Evolutionary conservation across 257 asterid species (phyloP).

Genomic region (Oldenlandia corymbosa): DNA sequence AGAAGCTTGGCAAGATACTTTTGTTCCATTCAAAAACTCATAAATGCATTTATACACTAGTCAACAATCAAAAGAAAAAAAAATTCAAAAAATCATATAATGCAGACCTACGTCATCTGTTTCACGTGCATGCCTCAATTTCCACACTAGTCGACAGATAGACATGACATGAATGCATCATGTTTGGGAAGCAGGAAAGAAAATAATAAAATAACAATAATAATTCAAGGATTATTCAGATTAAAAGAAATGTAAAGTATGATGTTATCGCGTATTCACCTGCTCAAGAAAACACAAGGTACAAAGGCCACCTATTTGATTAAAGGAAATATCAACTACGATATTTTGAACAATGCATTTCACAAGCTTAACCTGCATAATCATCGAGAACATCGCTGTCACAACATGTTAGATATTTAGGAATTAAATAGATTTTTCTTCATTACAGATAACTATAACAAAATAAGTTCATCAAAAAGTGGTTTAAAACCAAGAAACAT

Average conservation of each 20-base stretch:
- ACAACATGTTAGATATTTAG: not conserved
- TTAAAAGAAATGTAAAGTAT: not conserved
- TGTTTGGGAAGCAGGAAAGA: not conserved
- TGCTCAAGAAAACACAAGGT: slow-evolving; percentile 51
- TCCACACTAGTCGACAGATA: not conserved
- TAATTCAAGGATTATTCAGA: not conserved
- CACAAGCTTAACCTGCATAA: slow-evolving; percentile 38
- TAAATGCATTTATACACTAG: too few relatives aligned
- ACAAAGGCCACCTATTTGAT: slow-evolving; percentile 52
- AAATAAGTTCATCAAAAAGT: not conserved
- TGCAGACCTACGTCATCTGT: too few relatives aligned
- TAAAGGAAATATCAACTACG: slow-evolving; percentile 46
- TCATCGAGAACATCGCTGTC: not conserved
- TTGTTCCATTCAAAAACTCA: not conserved
- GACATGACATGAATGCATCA: not conserved
- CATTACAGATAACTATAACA: not conserved
- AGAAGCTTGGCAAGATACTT: not conserved
- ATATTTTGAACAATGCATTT: slow-evolving; percentile 45
- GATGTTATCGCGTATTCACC: slow-evolving; percentile 19
- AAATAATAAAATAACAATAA: not conserved
- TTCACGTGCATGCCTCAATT: not conserved
- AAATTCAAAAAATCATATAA: too few relatives aligned
- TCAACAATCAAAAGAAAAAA: too few relatives aligned
- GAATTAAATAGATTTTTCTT: not conserved
- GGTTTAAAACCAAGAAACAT: not conserved